A percentile compares a stretch with the other conserved stretches of the same genome.
Conservation (phyloP, 495 filamentous ascomycete species). For the Neurospora cerealis region DNA sequence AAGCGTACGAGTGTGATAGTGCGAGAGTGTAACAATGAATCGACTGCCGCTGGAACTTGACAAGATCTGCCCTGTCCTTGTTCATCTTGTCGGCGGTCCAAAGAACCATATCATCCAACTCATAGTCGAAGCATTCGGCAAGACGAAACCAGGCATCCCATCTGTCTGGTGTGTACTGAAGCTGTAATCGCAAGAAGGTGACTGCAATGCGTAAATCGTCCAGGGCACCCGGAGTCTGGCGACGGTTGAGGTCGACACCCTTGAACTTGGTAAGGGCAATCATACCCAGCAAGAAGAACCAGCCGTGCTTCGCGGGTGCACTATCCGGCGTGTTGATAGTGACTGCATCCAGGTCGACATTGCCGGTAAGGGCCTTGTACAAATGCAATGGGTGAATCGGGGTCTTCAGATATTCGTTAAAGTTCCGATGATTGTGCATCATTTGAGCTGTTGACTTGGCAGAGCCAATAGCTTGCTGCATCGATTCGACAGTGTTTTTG, state of each 20-base stretch:
- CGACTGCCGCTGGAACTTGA: constrained; percentile 64
- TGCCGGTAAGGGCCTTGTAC: constrained; percentile 65
- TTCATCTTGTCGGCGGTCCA: constrained; percentile 98
- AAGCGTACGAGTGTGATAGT: constrained; percentile 57
- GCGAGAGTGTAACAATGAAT: constrained; percentile 95
- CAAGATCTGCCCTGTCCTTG: constrained; percentile 64
- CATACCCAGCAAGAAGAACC: constrained; percentile 88
- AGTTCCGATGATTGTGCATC: constrained; percentile 61
- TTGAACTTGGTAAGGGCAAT: constrained; percentile 82
- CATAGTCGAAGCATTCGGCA: constrained; percentile 82
- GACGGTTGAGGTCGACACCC: constrained; percentile 58
- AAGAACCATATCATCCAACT: constrained; percentile 82
- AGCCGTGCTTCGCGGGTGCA: constrained; percentile 66
- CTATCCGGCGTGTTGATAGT: constrained; percentile 40
- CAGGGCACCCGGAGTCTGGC: constrained; percentile 62
- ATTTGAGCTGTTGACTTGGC: constrained; percentile 59
- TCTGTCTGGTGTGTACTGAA: constrained; percentile 71
- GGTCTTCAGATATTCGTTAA: constrained; percentile 64
- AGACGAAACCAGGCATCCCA: constrained; percentile 98
- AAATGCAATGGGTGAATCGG: constrained; percentile 77
- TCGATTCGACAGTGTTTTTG: constrained; percentile 77
- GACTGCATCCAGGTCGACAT: constrained; percentile 50
- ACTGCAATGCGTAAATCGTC: constrained; percentile 81
- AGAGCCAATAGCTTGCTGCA: constrained; percentile 55
- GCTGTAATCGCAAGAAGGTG: constrained; percentile 71